Conservation (phyloP, 2,329 filamentous ascomycete species). For the Paecilomyces niveus region DNA sequence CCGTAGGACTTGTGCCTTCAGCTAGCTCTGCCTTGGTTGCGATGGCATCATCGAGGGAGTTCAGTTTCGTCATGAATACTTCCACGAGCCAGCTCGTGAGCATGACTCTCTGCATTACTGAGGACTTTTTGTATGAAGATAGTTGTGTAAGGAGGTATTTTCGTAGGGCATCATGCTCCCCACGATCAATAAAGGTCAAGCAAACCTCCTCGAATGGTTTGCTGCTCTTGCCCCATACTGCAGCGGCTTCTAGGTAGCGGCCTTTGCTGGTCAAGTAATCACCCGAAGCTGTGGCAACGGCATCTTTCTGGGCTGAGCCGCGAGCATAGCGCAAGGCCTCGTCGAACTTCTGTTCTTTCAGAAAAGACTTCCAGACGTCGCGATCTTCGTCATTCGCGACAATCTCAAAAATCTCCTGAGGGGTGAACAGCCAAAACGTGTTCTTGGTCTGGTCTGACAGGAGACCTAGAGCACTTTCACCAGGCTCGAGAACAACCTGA, state of each 20-base stretch:
- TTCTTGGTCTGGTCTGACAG: conserved; percentile 89
- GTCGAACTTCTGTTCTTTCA: conserved; percentile 80
- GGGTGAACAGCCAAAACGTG: conserved; percentile 94
- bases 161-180: conserved; percentile 81
- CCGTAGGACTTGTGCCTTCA: conserved; percentile 62
- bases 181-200: conserved; percentile 79
- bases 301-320: conserved; percentile 75
- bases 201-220: conserved; percentile 97
- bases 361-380: conserved; percentile 91
- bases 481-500: conserved; percentile 73
- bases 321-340: conserved; percentile 78
- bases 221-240: conserved; percentile 87
- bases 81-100: conserved; percentile 92
- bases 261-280: conserved; percentile 79
- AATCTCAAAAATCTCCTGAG: conserved; percentile 86
- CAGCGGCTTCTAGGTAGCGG: conserved; percentile 76
- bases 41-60: conserved; percentile 88
- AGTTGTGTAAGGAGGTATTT: conserved; percentile 86
- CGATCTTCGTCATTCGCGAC: conserved; percentile 83
- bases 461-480: conserved; percentile 73
- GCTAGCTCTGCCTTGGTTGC: conserved; percentile 77
- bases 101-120: conserved; percentile 90
- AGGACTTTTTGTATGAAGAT: conserved; percentile 69
- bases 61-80: conserved; percentile 94
- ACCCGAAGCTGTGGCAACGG: conserved; percentile 83